Evolutionary conservation across 1,284 basidiomycete species (phyloP), one percentile per base, ranked within the genome.

Genomic region (Anthracocystis panici-leucophaei): DNA sequence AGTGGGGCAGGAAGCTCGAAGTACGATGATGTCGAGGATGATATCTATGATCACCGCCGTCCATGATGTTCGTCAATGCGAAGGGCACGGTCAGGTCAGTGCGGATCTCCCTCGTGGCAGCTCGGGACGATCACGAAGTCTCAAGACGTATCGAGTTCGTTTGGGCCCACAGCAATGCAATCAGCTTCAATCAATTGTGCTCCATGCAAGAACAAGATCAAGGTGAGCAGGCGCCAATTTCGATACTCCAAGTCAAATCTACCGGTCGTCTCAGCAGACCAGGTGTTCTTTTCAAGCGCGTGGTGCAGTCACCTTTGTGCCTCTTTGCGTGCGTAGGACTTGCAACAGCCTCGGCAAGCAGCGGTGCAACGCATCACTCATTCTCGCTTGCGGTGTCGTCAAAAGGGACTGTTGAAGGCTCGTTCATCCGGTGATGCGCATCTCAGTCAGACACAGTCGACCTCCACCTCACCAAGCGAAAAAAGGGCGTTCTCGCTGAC

Each of bases 1-100:
- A 41, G 44, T 2, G 23, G 16, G 18, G 48, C 27, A 20, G 48
- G 16, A 7, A 18, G 27, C 20, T 45, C 54, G 52, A 72, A 67
- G 50, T 66, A 63, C 33, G 60, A 67, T 23, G 60, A 67, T 45
- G 23, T 55, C 21, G 64, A 55, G 5, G 60, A 67, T 20, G 64
- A 67, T 31, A 29, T 58, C 38, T 66, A 72, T 18, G 64, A 63
- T 33, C 64, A 56, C 35, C 59, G 64, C 31, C 61, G 59, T 27
- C 58, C 58, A 25, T 65, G 51, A 62, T 57, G 25, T 8, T 20
- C 16, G 14, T 6, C n/a, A 11, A 23, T 18, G 25, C 23, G n/a
- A 25, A 38, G 10, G 14, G 35, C 35, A 16, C 35, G 35, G 14
- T 16, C 14, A 1, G 14, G 11, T 38, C 5, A 12, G 14, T 38